Conservation (phyloP, 495 filamentous ascomycete species). For the Penicillium bialowiezense region DNA sequence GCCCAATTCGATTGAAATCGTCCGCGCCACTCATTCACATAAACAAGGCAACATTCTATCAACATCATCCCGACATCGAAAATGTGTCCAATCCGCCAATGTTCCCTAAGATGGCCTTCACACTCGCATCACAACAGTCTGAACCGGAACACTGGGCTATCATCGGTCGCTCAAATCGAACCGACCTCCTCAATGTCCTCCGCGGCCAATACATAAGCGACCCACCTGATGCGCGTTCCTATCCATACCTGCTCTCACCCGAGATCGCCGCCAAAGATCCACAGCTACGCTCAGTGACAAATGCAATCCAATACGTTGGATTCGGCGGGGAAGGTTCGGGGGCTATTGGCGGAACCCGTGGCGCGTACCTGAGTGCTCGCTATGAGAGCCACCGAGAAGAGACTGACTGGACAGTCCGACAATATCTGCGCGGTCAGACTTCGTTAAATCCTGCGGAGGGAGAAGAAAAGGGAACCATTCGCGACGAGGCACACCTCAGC, state of each 20-base stretch:
- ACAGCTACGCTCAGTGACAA: slow-evolving; percentile 50
- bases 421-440: slow-evolving; percentile 76
- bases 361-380: slow-evolving; percentile 83
- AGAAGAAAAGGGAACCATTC: slow-evolving; percentile 40
- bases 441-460: slow-evolving; percentile 68
- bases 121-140: slow-evolving; percentile 49
- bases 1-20: slow-evolving; percentile 8
- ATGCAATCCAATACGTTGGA: slow-evolving; percentile 79
- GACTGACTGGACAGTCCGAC: slow-evolving; percentile 77
- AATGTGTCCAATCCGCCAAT: slow-evolving; percentile 52
- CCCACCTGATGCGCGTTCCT: slow-evolving; percentile 69
- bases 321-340: slow-evolving; percentile 62
- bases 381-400: slow-evolving; percentile 87
- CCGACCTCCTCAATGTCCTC: slow-evolving; percentile 72
- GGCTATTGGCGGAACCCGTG: slow-evolving; percentile 55
- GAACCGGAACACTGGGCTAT: slow-evolving; percentile 59
- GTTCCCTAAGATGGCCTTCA: slow-evolving; percentile 65
- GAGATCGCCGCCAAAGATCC: slow-evolving; percentile 55
- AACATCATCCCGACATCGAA: slow-evolving; percentile 62
- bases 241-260: slow-evolving; percentile 68
- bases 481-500: slow-evolving; percentile 47
- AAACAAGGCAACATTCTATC: slow-evolving; percentile 75
- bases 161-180: slow-evolving; percentile 68
- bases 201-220: slow-evolving; percentile 69
- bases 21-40: slow-evolving; percentile 66